Base-by-base conservation (phyloP, 768 basidiomycete genomes). In the Glaciozyma martinii region DNA sequence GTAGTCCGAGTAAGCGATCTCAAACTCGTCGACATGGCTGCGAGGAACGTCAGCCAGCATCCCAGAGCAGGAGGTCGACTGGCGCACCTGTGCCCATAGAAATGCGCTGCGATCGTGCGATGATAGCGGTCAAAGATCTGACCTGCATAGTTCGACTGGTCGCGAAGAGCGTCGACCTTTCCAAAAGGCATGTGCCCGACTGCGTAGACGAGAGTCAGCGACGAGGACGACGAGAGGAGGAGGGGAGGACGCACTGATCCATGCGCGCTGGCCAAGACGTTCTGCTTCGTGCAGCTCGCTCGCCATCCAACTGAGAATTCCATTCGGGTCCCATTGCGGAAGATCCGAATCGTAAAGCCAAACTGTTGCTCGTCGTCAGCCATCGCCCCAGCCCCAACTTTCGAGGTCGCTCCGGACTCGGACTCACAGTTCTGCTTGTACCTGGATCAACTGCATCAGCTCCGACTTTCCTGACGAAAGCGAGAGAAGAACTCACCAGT, bases 121-220 rank as follows among this genome's bases (percentile, higher is more conserved):
- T 79, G 79, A 72, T 84, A 86, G 8, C 84, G 78, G 64, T 83
- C 81, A 40, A 85, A 75, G 61, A 85, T 78, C 73, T 86, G 84
- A 71, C 84, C 78, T 56, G 82, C 85, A 72, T 84, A 84, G 66
- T 84, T 83, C 1, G 84, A 84, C 81, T 84, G 67, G 27, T 62
- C 66, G 1, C 68, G 66, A 64, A 74, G 69, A 5, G 67, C 68
- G 56, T 72, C 71, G 50, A 64, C 65, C 32, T 63, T 66, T 29
- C 69, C 63, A 12, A 66, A 66, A 8, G 71, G 58, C 63, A 72
- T 72, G 52, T 74, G 73, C 3, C 71, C 71, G 59, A 74, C 68
- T 69, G n/a, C 16, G 23, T 0, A 15, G 40, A 44, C 29, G 19
- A n/a, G 10, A 30, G 25, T 25, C 25, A 27, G 43, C 3, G 8